Base-by-base conservation (phyloP, 2,329 filamentous ascomycete genomes). In the Metarhizium album region DNA sequence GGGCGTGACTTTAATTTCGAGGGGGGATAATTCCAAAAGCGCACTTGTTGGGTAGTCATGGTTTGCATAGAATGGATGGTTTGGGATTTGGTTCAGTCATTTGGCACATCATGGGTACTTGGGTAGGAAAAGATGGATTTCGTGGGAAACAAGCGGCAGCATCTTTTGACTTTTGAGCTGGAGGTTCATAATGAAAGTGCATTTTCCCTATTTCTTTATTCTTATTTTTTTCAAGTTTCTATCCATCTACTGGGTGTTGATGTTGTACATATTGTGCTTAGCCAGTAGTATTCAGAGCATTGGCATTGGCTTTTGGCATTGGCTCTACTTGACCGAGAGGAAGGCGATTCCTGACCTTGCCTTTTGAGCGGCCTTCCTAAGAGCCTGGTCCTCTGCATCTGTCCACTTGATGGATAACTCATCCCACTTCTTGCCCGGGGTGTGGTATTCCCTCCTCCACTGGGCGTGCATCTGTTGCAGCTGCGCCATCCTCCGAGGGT, bases 381-480 rank as follows among this genome's bases (percentile, higher is more conserved):
- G 68, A 37, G 74, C 77, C 67, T 85, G 80, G 45, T 83, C 79
- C 64, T 86, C 83, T 0, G 64, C 69, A 59, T 85, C 82, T 9
- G 82, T 85, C 83, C 83, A 86, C 64, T 79, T 75, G 52, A 86
- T 79, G 58, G 73, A 79, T 35, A 86, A 68, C 55, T 83, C 67
- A 62, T 86, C 80, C 82, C 82, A 86, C 57, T 83, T 83, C 55
- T 71, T 77, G 13, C 79, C 77, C 0, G 76, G 76, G 8, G 74
- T 76, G 63, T 82, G 80, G 63, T 82, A 85, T 64, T 86, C 82
- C 57, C 73, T 74, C 62, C 76, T 79, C 70, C 78, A 83, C 63
- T 78, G 74, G 6, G 72, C 62, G 47, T 84, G 78, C 71, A 82
- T 69, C 22, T 73, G 73, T 68, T 83, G 79, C 57, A 85, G 67